Base-by-base conservation (phyloP, 1,139 yeast genomes). In the Yamadazyma taylorii region DNA sequence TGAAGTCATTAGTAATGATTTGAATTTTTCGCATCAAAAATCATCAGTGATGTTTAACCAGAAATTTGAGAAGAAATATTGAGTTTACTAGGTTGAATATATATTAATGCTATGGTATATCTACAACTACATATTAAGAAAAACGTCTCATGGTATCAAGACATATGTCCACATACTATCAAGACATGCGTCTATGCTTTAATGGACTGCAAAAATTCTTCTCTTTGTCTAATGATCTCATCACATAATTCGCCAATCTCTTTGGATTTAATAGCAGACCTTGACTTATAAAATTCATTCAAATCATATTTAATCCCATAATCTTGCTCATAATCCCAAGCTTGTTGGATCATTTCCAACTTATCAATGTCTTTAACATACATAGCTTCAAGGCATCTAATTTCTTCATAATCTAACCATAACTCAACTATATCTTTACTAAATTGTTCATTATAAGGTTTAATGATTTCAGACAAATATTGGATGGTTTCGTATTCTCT, bases 321-420 rank as follows among this genome's bases (percentile, higher is more conserved):
- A 45, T 71, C 69, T 52, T 78, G 82, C 61, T 89, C 96, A 55
- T 89, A 92, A 60, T 90, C 97, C 68, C 85, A 81, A 16, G 95
- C 85, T 61, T 92, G 97, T 47, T 86, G 78, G 48, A 90, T 69
- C 79, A 92, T 81, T 64, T 92, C 98, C 55, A 80, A 87, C 72
- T 92, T 92, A 61, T 92, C 98, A 41, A 92, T 80, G 59, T 92
- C 97, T 61, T 92, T 92, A 41, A 89, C 96, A 52, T 86, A 87
- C 39, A 83, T 73, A 5, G 97, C 96, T 60, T 92, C 98, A 17
- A 78, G 61, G 34, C 84, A 76, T 48, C 90, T 71, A 48, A 86
- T 81, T 52, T 85, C 81, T 63, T 92, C 98, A 61, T 92, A 92
- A 60, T 90, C 97, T 42, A 81, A 67, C 96, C 97, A 92, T 46